Evolutionary conservation across 2,329 filamentous ascomycete genomes (phyloP).

Genomic region (Juglanconis sp.): DNA sequence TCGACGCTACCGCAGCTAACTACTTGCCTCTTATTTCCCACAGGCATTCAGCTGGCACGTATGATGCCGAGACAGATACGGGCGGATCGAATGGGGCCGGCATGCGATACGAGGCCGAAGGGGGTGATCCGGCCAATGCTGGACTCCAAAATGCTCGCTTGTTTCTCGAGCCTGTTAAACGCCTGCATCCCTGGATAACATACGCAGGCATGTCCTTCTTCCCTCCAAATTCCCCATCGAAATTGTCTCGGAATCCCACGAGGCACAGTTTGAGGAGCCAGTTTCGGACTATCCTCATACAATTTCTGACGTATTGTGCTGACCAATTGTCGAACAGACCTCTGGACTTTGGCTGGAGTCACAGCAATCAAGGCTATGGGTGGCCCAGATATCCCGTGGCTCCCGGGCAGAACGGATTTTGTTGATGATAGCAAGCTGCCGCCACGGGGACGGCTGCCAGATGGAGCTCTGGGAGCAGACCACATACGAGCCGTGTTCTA

Average conservation of each 20-base stretch:
- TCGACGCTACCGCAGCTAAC: not conserved
- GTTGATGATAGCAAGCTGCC: conserved; percentile 59
- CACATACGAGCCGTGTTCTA: conserved; percentile 91
- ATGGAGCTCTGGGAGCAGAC: conserved; percentile 71
- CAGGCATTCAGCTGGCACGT: conserved; percentile 63
- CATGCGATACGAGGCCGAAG: conserved; percentile 64
- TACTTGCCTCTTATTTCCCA: conserved; percentile 6
- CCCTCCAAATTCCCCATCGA: not conserved
- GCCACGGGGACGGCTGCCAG: conserved; percentile 62
- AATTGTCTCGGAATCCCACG: no score
- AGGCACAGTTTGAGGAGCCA: no score
- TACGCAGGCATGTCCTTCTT: conserved; percentile 40
- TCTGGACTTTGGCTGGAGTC: conserved; percentile 61
- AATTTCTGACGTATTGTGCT: not conserved
- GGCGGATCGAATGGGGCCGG: conserved; percentile 64
- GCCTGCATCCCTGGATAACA: conserved; percentile 59
- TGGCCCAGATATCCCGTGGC: conserved; percentile 55
- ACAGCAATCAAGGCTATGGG: conserved; percentile 59
- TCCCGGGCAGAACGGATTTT: conserved; percentile 57
- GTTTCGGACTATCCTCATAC: no score
- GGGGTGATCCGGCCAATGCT: conserved; percentile 62
- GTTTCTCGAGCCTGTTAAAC: conserved; percentile 62
- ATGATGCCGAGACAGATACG: conserved; percentile 55
- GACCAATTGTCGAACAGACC: conserved; percentile 34
- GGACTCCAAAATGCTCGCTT: conserved; percentile 61